Conservation (phyloP, 495 filamentous ascomycete genomes). For the Collariella sp. region DNA sequence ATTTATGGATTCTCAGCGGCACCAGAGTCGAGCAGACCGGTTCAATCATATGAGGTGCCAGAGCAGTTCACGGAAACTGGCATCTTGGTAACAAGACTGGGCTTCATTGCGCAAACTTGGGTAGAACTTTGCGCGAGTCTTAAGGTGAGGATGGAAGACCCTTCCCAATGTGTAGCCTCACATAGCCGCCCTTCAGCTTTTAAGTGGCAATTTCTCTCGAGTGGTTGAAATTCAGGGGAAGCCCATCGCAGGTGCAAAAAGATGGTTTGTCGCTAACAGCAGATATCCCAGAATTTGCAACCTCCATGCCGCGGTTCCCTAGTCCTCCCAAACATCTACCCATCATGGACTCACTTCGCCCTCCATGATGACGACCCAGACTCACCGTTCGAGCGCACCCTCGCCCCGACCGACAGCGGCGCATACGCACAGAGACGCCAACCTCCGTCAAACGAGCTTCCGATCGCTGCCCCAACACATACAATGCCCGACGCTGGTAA, state of each 20-base stretch:
- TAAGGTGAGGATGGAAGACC: conserved; percentile 19
- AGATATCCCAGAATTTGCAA: conserved; percentile 3
- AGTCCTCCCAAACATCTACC: conserved; percentile 13
- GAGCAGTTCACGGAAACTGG: conserved; percentile 1
- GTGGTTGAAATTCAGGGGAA: no score
- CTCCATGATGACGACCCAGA: conserved; percentile 9
- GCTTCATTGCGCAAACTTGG: conserved; percentile 29
- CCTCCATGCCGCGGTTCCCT: not conserved
- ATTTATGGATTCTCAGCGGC: conserved; percentile 18
- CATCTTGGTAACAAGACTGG: conserved; percentile 16
- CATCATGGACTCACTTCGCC: conserved; percentile 9
- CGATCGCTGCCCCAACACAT: not conserved
- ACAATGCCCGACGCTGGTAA: not conserved
- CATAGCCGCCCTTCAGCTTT: no score
- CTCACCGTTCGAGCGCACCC: not conserved
- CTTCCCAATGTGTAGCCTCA: not conserved
- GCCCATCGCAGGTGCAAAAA: no score
- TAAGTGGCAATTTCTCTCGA: no score
- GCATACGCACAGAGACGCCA: conserved; percentile 13
- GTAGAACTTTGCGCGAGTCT: conserved; percentile 14
- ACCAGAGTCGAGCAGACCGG: conserved; percentile 13
- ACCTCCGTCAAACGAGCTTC: not conserved
- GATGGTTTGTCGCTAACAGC: not conserved
- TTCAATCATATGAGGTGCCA: conserved; percentile 16
- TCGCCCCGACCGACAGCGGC: conserved; percentile 18